Conservation (phyloP, 2,329 filamentous ascomycete species). For the Botryotinia calthae region DNA sequence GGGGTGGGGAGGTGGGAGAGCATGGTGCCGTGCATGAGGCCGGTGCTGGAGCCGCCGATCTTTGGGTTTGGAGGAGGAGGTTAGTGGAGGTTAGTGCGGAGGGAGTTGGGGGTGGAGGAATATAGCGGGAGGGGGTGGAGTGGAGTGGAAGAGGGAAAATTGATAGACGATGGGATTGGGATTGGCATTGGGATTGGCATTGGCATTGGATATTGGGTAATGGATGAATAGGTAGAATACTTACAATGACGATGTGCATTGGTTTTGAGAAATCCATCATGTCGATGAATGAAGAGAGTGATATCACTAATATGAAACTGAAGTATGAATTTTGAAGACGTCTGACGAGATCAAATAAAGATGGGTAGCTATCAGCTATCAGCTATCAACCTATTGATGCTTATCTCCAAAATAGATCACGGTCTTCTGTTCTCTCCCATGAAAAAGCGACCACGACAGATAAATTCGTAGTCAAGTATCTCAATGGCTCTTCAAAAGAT, state of each 20-base stretch:
- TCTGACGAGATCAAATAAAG: background rate
- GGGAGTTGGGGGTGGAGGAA: background rate
- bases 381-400: background rate
- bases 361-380: background rate
- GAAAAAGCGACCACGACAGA: background rate
- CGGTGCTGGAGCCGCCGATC: constrained; percentile 31
- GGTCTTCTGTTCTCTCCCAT: background rate
- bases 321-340: background rate
- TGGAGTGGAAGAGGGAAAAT: background rate
- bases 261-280: constrained; percentile 13
- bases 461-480: background rate
- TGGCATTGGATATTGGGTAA: background rate
- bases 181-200: background rate
- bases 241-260: constrained; percentile 11
- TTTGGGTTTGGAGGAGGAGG: background rate
- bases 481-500: background rate
- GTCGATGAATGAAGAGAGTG: background rate
- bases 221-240: background rate
- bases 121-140: too few relatives aligned
- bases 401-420: background rate
- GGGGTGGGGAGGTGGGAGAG: too few relatives aligned
- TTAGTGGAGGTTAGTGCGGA: constrained; percentile 12
- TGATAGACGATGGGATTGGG: background rate
- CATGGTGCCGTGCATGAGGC: too few relatives aligned
- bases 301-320: background rate